These are phyloP conservation scores for Cercophora sp. DNA, from an alignment of 495 filamentous ascomycete genomes.

Conservation along the genomic window DNA sequence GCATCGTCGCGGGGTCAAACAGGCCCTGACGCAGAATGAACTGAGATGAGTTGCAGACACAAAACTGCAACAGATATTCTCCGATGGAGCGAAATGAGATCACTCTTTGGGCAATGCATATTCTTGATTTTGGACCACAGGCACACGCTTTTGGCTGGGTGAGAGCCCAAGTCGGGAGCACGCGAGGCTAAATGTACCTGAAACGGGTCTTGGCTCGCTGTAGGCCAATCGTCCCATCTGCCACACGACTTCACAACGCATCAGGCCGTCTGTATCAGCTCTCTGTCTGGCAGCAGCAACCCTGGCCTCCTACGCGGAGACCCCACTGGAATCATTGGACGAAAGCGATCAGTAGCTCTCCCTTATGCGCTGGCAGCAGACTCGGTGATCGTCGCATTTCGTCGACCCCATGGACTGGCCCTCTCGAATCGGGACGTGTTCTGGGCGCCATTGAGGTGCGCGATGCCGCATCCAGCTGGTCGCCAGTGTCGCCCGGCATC, in stretches of 20 bases:
- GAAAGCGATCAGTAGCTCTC: constrained; percentile 17
- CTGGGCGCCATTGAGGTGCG: not conserved
- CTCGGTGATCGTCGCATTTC: constrained; percentile 9
- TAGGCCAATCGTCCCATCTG: constrained; percentile 27
- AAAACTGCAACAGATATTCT: too few relatives aligned
- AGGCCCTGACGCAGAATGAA: too few relatives aligned
- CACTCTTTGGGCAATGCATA: not conserved
- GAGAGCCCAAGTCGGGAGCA: constrained; percentile 5
- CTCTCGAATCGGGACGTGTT: constrained; percentile 6
- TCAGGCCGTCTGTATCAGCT: constrained; percentile 10
- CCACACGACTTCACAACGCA: constrained; percentile 2
- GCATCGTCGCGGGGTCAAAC: too few relatives aligned
- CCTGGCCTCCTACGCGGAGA: constrained; percentile 9
- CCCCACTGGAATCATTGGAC: constrained; percentile 26
- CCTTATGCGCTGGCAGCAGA: constrained; percentile 27
- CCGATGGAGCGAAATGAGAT: constrained; percentile 3
- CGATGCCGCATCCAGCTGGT: constrained; percentile 6
- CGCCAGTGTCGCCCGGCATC: too few relatives aligned
- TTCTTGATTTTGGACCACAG: not conserved
- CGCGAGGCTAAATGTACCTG: constrained; percentile 29
- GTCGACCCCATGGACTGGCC: not conserved
- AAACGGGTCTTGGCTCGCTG: constrained; percentile 24
- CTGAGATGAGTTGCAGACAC: too few relatives aligned
- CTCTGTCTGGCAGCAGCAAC: constrained; percentile 1
- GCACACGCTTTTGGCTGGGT: not conserved